Conservation (phyloP, 495 filamentous ascomycete genomes). For the Xylaria curta region DNA sequence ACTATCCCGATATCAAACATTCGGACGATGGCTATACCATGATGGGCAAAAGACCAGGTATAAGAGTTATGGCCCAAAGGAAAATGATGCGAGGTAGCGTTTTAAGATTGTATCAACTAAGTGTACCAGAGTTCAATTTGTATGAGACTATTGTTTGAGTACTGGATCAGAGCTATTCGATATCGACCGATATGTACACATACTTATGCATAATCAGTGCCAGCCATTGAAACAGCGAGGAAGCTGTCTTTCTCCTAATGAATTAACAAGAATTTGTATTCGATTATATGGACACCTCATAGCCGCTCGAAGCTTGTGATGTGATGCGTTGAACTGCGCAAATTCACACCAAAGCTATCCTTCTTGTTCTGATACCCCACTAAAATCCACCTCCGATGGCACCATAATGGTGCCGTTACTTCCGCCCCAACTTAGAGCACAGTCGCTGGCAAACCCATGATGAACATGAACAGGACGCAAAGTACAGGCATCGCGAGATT, state of each 20-base stretch:
- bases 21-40: neutral
- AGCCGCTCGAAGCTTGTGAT: neutral
- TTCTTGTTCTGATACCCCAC: neutral
- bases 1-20: neutral
- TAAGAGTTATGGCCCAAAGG: neutral
- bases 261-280: neutral
- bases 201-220: neutral
- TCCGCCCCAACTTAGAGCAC: neutral
- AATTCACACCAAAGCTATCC: neutral
- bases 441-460: constrained; percentile 22
- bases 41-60: neutral
- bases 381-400: neutral
- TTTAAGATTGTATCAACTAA: neutral
- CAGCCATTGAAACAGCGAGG: neutral
- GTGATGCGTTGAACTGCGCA: neutral
- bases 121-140: constrained; percentile 16
- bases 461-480: neutral
- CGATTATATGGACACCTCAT: neutral
- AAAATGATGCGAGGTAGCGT: neutral
- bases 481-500: constrained; percentile 17
- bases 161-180: neutral
- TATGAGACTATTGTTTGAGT: neutral
- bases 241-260: neutral
- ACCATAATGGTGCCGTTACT: neutral
- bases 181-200: neutral